Conservation (phyloP, 495 filamentous ascomycete species). For the Tricharina praecox region DNA sequence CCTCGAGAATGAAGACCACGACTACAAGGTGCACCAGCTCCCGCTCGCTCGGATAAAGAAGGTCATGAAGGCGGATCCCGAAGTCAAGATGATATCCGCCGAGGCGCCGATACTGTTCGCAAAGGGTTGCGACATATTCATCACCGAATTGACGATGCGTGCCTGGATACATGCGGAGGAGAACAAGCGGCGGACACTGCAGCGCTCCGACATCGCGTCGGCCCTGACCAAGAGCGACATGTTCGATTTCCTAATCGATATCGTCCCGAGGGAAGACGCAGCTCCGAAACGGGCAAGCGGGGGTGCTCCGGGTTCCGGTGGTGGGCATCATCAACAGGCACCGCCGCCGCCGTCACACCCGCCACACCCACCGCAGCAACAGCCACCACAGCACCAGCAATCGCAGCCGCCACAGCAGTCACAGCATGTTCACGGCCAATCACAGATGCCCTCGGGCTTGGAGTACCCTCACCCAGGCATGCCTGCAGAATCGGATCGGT, state of each 20-base stretch:
- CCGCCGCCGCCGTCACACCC: conserved; percentile 13
- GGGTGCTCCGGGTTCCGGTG: conserved; percentile 29
- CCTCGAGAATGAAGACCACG: conserved; percentile 84
- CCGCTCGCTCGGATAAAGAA: conserved; percentile 97
- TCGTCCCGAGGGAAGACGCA: conserved; percentile 89
- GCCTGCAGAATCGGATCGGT: conserved; percentile 60
- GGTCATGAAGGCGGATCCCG: conserved; percentile 98
- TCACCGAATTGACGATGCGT: conserved; percentile 96
- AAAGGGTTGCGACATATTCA: conserved; percentile 98
- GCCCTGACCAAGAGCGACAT: conserved; percentile 94
- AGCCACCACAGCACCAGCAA: conserved; percentile 20
- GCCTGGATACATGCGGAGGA: conserved; percentile 99
- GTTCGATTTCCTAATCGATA: conserved; percentile 99
- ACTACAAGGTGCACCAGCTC: conserved; percentile 94
- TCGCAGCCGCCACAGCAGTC: conserved; percentile 14
- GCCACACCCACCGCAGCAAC: conserved; percentile 19
- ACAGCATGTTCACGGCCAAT: not conserved
- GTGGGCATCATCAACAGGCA: conserved; percentile 22
- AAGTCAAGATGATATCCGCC: conserved; percentile 99
- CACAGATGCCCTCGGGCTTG: conserved; percentile 29
- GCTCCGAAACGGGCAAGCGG: conserved; percentile 56
- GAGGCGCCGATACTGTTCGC: conserved; percentile 96
- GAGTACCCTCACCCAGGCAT: conserved; percentile 56
- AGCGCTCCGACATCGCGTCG: conserved; percentile 89
- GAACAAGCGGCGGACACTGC: conserved; percentile 90